Evolutionary conservation across 2,329 filamentous ascomycete species (phyloP), one percentile per base, ranked within the genome.

Genomic region (Juglanconis sp.): DNA sequence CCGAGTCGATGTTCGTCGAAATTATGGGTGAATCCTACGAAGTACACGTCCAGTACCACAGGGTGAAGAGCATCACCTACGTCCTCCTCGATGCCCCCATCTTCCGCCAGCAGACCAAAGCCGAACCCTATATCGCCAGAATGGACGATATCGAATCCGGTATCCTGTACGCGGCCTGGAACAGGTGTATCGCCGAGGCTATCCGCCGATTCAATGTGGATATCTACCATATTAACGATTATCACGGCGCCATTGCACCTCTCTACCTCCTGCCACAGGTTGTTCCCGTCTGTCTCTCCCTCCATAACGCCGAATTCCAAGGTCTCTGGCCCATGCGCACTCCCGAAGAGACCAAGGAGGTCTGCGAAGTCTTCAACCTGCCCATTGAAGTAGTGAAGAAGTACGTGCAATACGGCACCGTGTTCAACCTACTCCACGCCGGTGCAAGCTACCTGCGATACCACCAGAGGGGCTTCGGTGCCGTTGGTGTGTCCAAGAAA

Each of bases 151-250:
- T 88, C 60, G 83, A 86, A 63, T 85, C 81, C 64, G 86, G 86
- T 17, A 83, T 89, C 52, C 87, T 88, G 71, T 88, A 88, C 71
- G 87, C 84, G 1, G 84, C 86, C 2, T 89, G 86, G 86, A 88
- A 88, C 63, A 85, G 85, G 70, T 89, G 87, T 69, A 88, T 89
- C 66, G 85, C 86, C 7, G 79, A 86, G 65, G 75, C 85, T 1
- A 81, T 88, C 65, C 79, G 80, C 59, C 81, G 87, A 15, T 89
- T 89, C 69, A 65, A 70, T 34, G 68, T 72, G n/a, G 72, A 76
- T 40, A 69, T 75, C 44, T 79, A 77, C 61, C 66, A 76, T 55
- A 73, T 77, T 64, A 69, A 75, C 59, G 68, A 73, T 38, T 79
- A 77, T 63, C 68, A 72, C 44, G 71, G 69, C 9, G 73, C 74